A percentile compares a stretch with the other conserved stretches of the same genome.
Evolutionary conservation across 805 yeast genomes (phyloP).

Genomic region (Torulaspora gathmanii): DNA sequence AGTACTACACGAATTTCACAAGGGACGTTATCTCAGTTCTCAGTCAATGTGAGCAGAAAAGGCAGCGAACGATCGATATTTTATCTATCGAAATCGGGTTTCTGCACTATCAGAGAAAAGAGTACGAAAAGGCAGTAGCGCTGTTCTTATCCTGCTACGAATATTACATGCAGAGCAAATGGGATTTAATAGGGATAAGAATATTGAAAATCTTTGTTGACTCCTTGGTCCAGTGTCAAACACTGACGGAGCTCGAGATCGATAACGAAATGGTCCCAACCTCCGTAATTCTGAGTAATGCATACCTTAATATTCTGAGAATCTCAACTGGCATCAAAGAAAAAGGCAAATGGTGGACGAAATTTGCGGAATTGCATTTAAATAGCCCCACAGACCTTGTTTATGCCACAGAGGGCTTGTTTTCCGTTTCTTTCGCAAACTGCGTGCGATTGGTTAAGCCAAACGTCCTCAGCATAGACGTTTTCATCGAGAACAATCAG

Average conservation of each 20-base stretch:
- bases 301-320: slow-evolving; percentile 30
- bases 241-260: slow-evolving; percentile 19
- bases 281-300: slow-evolving; percentile 28
- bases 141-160: slow-evolving; percentile 66
- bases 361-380: slow-evolving; percentile 22
- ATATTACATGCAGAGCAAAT: slow-evolving; percentile 62
- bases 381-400: slow-evolving; percentile 17
- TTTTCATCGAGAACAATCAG: slow-evolving; percentile 16
- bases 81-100: slow-evolving; percentile 77
- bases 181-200: slow-evolving; percentile 68
- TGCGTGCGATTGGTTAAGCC: slow-evolving; percentile 11
- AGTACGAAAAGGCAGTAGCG: slow-evolving; percentile 56
- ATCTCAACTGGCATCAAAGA: slow-evolving; percentile 17
- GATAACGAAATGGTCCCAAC: slow-evolving; percentile 28
- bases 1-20: slow-evolving; percentile 49
- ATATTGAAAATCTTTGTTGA: slow-evolving; percentile 62
- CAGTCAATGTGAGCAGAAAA: slow-evolving; percentile 23
- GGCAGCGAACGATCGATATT: slow-evolving; percentile 65
- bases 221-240: slow-evolving; percentile 46
- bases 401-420: slow-evolving; percentile 26
- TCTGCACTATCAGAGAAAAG: slow-evolving; percentile 52
- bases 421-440: slow-evolving; percentile 13
- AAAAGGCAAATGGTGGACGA: slow-evolving; percentile 26
- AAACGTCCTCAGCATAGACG: slow-evolving; percentile 22
- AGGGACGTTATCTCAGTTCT: slow-evolving; percentile 33